Conservation (phyloP, 495 filamentous ascomycete species). For the Poronia punctata region DNA sequence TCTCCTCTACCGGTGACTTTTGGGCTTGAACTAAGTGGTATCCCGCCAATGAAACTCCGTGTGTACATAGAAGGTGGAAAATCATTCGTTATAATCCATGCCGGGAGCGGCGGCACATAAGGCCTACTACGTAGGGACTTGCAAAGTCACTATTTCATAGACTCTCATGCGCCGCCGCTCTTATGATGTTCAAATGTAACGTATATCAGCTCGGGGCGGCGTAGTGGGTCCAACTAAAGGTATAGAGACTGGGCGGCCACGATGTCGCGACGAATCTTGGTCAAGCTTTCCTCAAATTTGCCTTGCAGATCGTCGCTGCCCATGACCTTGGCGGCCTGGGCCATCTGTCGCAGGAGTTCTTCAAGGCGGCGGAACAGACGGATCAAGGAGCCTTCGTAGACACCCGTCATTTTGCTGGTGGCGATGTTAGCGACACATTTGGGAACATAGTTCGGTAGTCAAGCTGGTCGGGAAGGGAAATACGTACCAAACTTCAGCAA, state of each 20-base stretch:
- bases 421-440: constrained; percentile 13
- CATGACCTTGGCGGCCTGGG: constrained; percentile 95
- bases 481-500: constrained; percentile 90
- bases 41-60: constrained; percentile 1
- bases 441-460: background rate
- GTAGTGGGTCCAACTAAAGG: constrained; percentile 41
- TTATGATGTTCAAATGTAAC: constrained; percentile 3
- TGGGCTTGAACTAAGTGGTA: background rate
- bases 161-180: constrained; percentile 4
- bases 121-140: constrained; percentile 10
- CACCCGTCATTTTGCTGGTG: constrained; percentile 92
- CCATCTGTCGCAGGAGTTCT: constrained; percentile 94
- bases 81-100: constrained; percentile 5
- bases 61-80: background rate
- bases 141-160: constrained; percentile 9
- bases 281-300: constrained; percentile 76
- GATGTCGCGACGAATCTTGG: constrained; percentile 83
- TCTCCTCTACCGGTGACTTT: no score
- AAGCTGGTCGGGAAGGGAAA: no score
- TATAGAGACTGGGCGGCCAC: constrained; percentile 91
- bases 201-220: background rate
- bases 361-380: constrained; percentile 92
- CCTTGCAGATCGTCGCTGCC: constrained; percentile 85
- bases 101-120: background rate
- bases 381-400: constrained; percentile 93